phyloP scores from a whole-genome alignment of 1,284 basidiomycete genomes.

The Golubevia sp. region DNA sequence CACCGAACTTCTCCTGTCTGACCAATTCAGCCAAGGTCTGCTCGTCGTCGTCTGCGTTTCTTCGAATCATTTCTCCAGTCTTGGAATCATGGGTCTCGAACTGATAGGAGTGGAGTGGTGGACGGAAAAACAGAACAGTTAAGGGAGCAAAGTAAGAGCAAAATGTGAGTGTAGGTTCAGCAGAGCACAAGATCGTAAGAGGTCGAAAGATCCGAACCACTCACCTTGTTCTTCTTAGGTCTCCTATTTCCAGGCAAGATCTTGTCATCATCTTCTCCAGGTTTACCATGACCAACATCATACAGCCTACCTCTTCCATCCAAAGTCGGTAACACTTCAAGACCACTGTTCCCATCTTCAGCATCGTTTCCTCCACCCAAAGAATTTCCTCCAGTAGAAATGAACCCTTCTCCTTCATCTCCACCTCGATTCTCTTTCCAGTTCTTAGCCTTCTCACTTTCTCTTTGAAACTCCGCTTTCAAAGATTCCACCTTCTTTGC shows the following conservation, averaged over 20 bases:
- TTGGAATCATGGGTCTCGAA: conserved; percentile 86
- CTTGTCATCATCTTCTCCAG: conserved; percentile 63
- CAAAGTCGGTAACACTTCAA: conserved; percentile 86
- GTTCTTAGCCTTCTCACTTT: conserved; percentile 10
- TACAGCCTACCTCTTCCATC: conserved; percentile 85
- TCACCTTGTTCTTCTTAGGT: conserved; percentile 75
- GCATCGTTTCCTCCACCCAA: conserved; percentile 10
- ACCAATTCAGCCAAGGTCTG: conserved; percentile 87
- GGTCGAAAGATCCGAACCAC: conserved; percentile 11
- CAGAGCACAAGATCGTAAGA: not conserved
- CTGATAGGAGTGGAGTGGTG: conserved; percentile 39
- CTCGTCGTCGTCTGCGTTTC: conserved; percentile 75
- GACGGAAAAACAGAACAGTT: not conserved
- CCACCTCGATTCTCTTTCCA: conserved; percentile 18
- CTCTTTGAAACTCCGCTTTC: conserved; percentile 28
- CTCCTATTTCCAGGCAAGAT: conserved; percentile 68
- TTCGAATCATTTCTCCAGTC: conserved; percentile 61
- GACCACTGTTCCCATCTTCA: conserved; percentile 61
- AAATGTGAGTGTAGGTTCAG: too few species aligned
- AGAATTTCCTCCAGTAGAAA: conserved; percentile 6
- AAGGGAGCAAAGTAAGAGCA: not conserved
- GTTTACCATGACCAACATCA: conserved; percentile 78
- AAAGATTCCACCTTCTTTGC: conserved; percentile 18
- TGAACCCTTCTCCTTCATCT: conserved; percentile 23
- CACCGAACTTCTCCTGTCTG: conserved; percentile 86